A percentile compares a stretch with the other conserved stretches of the same genome.
Conservation (phyloP, 75 land plant genomes). For the Pinus taeda region DNA sequence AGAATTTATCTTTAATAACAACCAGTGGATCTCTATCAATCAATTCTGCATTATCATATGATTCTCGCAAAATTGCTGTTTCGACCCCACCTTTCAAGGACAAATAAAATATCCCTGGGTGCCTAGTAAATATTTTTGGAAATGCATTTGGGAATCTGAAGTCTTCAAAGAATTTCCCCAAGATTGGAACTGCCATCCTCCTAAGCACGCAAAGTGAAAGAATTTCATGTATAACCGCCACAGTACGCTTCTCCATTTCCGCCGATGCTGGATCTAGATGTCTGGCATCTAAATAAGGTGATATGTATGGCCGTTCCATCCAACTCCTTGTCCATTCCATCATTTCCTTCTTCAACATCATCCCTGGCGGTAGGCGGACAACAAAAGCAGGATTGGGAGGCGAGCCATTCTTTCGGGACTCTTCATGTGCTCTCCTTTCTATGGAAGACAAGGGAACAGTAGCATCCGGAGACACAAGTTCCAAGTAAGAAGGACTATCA, state of each 20-base stretch:
- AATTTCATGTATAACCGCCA: constrained; percentile 70
- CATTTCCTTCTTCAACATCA: constrained; percentile 64
- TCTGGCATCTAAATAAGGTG: constrained; percentile 60
- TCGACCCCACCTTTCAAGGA: constrained; percentile 63
- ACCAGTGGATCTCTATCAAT: constrained; percentile 65
- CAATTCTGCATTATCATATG: constrained; percentile 37
- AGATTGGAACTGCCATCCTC: constrained; percentile 42
- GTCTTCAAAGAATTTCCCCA: constrained; percentile 64
- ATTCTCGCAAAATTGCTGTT: constrained; percentile 70
- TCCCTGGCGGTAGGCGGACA: constrained; percentile 41
- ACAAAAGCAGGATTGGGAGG: constrained; percentile 47
- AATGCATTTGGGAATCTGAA: constrained; percentile 62
- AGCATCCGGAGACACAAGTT: constrained; percentile 53
- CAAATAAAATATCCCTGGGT: constrained; percentile 77
- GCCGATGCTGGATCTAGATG: constrained; percentile 37
- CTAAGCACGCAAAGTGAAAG: constrained; percentile 48
- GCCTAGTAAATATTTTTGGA: constrained; percentile 50
- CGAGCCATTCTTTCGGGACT: constrained; percentile 30
- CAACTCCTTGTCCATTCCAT: constrained; percentile 70
- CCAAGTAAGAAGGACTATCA: constrained; percentile 35
- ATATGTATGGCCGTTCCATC: constrained; percentile 65
- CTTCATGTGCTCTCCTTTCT: constrained; percentile 44
- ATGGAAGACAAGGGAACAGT: constrained; percentile 62
- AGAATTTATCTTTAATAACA: constrained; percentile 55
- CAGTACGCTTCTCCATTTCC: constrained; percentile 72